Base-by-base conservation (phyloP, 164 flowering plant genomes). In the Aristolochia contorta region DNA sequence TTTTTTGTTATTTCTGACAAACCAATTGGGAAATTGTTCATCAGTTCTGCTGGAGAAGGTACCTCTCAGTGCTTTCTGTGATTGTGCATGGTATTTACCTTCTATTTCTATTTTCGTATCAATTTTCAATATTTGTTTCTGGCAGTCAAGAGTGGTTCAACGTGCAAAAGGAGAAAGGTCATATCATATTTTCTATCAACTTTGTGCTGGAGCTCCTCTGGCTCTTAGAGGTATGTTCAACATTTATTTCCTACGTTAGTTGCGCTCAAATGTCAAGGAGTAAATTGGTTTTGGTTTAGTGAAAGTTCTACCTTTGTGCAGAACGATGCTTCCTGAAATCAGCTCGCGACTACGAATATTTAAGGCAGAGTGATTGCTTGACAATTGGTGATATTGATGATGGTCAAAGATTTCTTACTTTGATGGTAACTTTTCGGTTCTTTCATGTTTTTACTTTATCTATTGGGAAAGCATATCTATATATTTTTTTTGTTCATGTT, bases 31-130 rank as follows among this genome's bases (percentile, higher is more conserved):
- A 27, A 46, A 25, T 19, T 59, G 63, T 47, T 66, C 65, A 59
- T 64, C 58, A 92, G 96, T 85, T 76, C 74, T 89, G 49, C 82
- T 87, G 54, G 98, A 92, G 73, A 92, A 92, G 98, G 98, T 89
- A 75, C 60, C 45, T n/a, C 21, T 41, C 16, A 12, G 41, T 21
- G 46, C n/a, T 15, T 22, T 23, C 49, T 41, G 59, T 60, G n/a
- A 32, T 18, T 21, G 23, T 67, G 32, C 24, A 45, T 47, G 23
- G 54, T 41, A 15, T n/a, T 24, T 62, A 30, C 45, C 51, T 43
- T n/a, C 16, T 53, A 4, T 53, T 23, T 22, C 30, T 22, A 13
- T 45, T 25, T 54, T 19, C 13, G 9, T 73, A 77, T 74, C 60
- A 69, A 78, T 54, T 69, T 47, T 66, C 32, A 65, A 22, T 19